These are phyloP conservation scores for Ceriops tagal DNA, from an alignment of 345 rosid species.

Conservation along the genomic window DNA sequence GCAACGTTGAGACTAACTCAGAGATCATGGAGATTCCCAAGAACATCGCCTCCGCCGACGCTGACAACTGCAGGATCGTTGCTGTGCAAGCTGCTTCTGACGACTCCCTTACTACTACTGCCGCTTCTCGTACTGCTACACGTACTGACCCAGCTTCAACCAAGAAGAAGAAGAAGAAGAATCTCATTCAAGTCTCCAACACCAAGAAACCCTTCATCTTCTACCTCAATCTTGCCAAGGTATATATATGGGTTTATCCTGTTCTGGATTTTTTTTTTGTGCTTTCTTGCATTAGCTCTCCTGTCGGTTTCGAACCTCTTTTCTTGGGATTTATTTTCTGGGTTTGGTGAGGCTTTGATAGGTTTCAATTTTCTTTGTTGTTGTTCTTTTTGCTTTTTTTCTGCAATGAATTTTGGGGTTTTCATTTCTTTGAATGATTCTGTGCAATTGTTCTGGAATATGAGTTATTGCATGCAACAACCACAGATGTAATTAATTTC, in stretches of 20 bases:
- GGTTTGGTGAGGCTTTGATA: neutral
- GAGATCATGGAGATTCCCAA: conserved; percentile 4
- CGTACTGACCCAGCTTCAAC: neutral
- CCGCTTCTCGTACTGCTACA: conserved; percentile 12
- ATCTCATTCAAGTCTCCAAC: conserved; percentile 31
- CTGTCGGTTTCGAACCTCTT: neutral
- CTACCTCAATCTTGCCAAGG: conserved; percentile 41
- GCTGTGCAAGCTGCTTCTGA: neutral
- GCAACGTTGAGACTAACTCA: neutral
- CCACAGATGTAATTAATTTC: too few species aligned
- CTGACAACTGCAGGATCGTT: neutral
- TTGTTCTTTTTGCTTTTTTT: neutral
- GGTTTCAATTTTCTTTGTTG: neutral
- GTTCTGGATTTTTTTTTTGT: neutral
- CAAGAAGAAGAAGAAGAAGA: conserved; percentile 20
- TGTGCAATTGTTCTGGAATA: too few species aligned
- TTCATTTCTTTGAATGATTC: neutral
- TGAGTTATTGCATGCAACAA: too few species aligned
- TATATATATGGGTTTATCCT: neutral
- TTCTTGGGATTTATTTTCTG: neutral
- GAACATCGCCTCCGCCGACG: conserved; percentile 4
- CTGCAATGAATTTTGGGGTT: neutral
- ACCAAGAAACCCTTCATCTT: conserved; percentile 38
- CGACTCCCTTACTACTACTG: neutral
- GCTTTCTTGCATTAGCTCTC: conserved; percentile 2